Base-by-base conservation (phyloP, 371 early-diverging fungal species). In the Basidiobolus meristosporus region DNA sequence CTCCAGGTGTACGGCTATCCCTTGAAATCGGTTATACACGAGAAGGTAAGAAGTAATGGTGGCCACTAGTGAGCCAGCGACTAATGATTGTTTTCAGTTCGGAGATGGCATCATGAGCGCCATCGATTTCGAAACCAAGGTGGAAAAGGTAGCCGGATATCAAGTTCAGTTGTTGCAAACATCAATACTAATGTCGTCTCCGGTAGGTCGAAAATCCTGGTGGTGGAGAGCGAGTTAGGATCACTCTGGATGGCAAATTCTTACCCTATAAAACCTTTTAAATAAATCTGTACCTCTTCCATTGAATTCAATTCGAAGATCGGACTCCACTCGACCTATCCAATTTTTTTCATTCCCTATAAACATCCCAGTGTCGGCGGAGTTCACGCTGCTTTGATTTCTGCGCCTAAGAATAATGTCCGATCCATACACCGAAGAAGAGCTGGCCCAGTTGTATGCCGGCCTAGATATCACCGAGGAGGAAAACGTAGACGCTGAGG, bases 71-170 rank as follows among this genome's bases (percentile, higher is more conserved):
- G 16, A 12, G 11, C 20, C 10, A 19, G 17, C 3, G n/a, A 15
- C 9, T 17, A 28, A 38, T 17, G 16, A 15, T 32, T 11, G 15
- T 36, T 28, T 0, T 9, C 44, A 63, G 56, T 55, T 65, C 39
- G 75, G 75, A 16, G 75, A 74, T 44, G 75, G 75, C 1, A 69
- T 73, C 23, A 70, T 77, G 62, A 66, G 71, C 23, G 69, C 64
- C 30, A 60, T 75, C 32, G 63, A 68, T 42, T 71, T 70, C 32
- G 64, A 56, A 22, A 66, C 67, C 16, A 59, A 62, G 23, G 65
- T 74, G 10, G 73, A 71, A 15, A 67, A 66, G 56, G 70, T 66
- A 38, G 9, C 23, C 21, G n/a, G n/a, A n/a, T n/a, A n/a, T n/a
- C n/a, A n/a, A n/a, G n/a, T n/a, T n/a, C n/a, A n/a, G n/a, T n/a